Base-by-base conservation (phyloP, 2,329 filamentous ascomycete genomes). In the Penicillium sp. region DNA sequence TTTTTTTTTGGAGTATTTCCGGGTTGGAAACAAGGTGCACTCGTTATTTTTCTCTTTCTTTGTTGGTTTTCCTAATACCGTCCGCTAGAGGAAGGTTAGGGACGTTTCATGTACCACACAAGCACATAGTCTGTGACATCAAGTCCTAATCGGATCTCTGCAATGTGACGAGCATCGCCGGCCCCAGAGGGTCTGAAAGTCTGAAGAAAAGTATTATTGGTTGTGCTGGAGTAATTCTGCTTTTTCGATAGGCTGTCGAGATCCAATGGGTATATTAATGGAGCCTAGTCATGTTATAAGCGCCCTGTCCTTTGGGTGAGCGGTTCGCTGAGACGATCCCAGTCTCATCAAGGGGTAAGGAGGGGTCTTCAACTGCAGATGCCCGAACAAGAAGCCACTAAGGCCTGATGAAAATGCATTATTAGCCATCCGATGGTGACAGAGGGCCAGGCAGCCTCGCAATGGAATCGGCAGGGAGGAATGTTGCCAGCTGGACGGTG, bases 281-380 rank as follows among this genome's bases (percentile, higher is more conserved):
- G 55, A 52, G 58, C 48, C 64, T 66, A 65, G 66, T 61, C 65
- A 65, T 64, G 58, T 58, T 55, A 59, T 72, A 71, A 71, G 70
- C 70, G 70, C 70, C 69, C 58, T 63, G 57, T 55, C 61, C 52
- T 62, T 46, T 55, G 60, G 59, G 60, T 63, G 59, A 72, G 69
- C 67, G 67, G 64, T 63, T 71, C 63, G 64, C 61, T 61, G 59
- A 63, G 59, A 63, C 64, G 58, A 55, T 56, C 51, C 52, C 60
- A 63, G 59, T 61, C 56, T 60, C 56, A 57, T 48, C 26, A 45
- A 49, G 46, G 39, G 51, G 26, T 18, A 26, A 39, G 51, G 52
- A 52, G 51, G 49, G 28, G 11, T 42, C 48, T 33, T 42, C 39
- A 26, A 31, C 55, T 60, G 53, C 43, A 54, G 28, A 51, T 37